Base-by-base conservation (phyloP, 805 yeast genomes). In the Teunomyces atbi region DNA sequence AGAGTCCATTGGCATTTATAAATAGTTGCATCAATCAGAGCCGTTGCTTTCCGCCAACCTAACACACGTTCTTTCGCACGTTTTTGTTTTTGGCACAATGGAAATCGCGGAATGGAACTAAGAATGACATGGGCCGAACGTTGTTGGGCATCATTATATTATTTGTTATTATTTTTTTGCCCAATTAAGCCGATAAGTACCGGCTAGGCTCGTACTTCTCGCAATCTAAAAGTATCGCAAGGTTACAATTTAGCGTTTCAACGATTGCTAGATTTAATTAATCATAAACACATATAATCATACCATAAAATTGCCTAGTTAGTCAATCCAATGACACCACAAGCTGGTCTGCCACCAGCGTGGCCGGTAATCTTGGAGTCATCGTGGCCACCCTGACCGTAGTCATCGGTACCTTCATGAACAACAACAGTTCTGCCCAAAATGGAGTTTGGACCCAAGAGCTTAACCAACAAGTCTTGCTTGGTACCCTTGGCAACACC, bases 281-380 rank as follows among this genome's bases (percentile, higher is more conserved):
- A 34, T 38, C 42, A 8, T 28, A 38, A 38, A 26, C 42, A 16
- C 42, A 38, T 38, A 8, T 26, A 38, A 23, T 23, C 29, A 20
- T 37, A 11, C 26, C 32, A 26, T 38, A 19, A n/a, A 20, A 20
- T 21, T 19, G 51, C 36, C 55, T 68, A 71, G 47, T 68, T 62
- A 52, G 89, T 57, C 53, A 84, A 60, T 55, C 97, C 97, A 76
- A 91, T 90, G 64, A 91, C 97, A 77, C 98, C 98, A 77, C 98
- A 91, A 54, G 98, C 98, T 59, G 94, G 88, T 83, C 98, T 90
- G 58, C 86, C 91, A 69, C 98, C 98, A 50, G 98, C 97, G 66
- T 91, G 89, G 77, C 97, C 97, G 58, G 97, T 90, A 77, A 86
- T 89, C 74, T 86, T 80, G 54, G 96, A 87, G 71, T 89, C 96